These are phyloP conservation scores for Ceratobasidium sp. DNA, from an alignment of 1,284 basidiomycete species.

Conservation along the genomic window DNA sequence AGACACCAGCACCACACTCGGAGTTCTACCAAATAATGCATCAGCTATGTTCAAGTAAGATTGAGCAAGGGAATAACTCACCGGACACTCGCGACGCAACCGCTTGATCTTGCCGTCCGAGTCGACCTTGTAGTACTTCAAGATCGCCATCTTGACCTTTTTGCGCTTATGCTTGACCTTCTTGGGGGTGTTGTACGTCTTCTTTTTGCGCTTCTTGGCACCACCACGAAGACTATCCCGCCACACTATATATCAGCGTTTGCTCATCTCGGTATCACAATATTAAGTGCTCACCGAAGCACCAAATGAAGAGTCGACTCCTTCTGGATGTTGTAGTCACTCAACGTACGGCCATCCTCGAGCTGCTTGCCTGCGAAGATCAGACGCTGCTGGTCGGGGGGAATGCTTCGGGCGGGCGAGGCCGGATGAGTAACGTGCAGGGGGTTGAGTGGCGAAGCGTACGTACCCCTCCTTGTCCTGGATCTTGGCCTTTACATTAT, in stretches of 20 bases:
- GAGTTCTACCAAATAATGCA: constrained; percentile 58
- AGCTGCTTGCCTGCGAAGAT: constrained; percentile 99
- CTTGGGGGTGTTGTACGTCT: constrained; percentile 99
- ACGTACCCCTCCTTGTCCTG: constrained; percentile 94
- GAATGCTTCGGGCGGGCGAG: constrained; percentile 69
- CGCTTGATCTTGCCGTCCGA: constrained; percentile 99
- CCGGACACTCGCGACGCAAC: constrained; percentile 94
- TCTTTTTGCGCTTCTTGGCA: constrained; percentile 99
- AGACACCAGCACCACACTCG: constrained; percentile 95
- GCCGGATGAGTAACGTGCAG: constrained; percentile 40
- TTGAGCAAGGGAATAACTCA: constrained; percentile 16
- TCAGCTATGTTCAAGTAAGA: background rate
- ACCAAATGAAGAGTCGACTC: constrained; percentile 97
- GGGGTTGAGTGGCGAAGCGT: background rate
- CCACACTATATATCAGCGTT: constrained; percentile 13
- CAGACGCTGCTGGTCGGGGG: constrained; percentile 96
- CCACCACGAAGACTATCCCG: constrained; percentile 86
- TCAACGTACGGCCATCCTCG: constrained; percentile 91
- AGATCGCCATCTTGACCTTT: constrained; percentile 98
- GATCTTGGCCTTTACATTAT: constrained; percentile 98
- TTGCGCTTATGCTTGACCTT: constrained; percentile 99
- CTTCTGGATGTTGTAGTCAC: constrained; percentile 96
- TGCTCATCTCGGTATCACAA: background rate
- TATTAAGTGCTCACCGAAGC: constrained; percentile 61
- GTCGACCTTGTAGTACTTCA: constrained; percentile 99